Base-by-base conservation (phyloP, 169 alveolate genomes). In the Blepharisma undulans region DNA sequence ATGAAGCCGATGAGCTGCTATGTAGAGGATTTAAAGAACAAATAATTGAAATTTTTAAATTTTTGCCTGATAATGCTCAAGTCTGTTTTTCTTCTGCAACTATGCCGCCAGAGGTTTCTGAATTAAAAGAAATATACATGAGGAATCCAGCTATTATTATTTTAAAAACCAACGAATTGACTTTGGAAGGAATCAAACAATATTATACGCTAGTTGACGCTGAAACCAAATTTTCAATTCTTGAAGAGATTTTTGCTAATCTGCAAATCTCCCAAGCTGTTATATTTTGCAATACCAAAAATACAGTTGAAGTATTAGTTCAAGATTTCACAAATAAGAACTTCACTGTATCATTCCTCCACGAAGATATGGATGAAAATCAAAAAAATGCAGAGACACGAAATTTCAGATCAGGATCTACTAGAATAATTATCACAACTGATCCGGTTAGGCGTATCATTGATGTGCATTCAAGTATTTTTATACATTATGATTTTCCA, bases 1-100 rank as follows among this genome's bases (percentile, higher is more conserved):
- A 99, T 94, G 99, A 99, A 95, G 99, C 99, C 30, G 99, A 99
- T 93, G 99, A 99, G 97, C 98, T 99, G 99, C 97, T 99, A 36
- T 98, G 99, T 60, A 98, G 99, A 90, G 99, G 99, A n/a, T 98
- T 99, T 97, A 98, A 98, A 96, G 98, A 98, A 94, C 97, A 93
- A 92, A 99, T 98, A 36, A 99, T 99, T 95, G 99, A 99, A 92
- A 98, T 98, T 78, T 99, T 98, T 94, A 97, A 99, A 78, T 98
- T 98, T 96, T 96, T 99, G 48, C 99, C 99, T 16, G 98, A 99
- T 12, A 97, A 97, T 78, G 98, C 98, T 33, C 99, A 99, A 95
- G 99, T 98, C 86, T 99, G 99, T 10, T 96, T 99, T 66, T 99
- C 99, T 71, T 98, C 99, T 72, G 99, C 99, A 32, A 99, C 99